These are phyloP conservation scores for Xylaria castorea DNA, from an alignment of 495 filamentous ascomycete species.

Conservation along the genomic window DNA sequence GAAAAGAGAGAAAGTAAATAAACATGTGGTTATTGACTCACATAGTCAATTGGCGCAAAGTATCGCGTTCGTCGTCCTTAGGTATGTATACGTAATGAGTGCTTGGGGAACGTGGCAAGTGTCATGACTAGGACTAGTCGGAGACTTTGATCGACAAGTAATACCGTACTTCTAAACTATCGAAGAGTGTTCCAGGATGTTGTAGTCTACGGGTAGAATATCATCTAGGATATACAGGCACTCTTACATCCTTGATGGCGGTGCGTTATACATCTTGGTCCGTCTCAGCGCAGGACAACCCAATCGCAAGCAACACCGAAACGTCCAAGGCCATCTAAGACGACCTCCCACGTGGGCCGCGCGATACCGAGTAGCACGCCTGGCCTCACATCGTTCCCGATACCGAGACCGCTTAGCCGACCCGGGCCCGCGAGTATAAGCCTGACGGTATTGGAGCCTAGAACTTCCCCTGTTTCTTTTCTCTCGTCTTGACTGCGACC, in stretches of 20 bases:
- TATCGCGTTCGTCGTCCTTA: background rate
- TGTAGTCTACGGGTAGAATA: background rate
- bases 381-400: slow-evolving; percentile 29
- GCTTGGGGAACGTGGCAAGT: background rate
- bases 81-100: background rate
- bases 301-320: slow-evolving; percentile 57
- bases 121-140: background rate
- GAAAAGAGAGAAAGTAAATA: background rate
- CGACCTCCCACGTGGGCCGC: slow-evolving; percentile 53
- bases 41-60: background rate
- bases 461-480: background rate
- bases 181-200: background rate
- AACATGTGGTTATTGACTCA: background rate
- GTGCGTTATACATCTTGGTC: background rate
- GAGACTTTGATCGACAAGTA: background rate
- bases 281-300: slow-evolving; percentile 36
- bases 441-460: slow-evolving; percentile 14
- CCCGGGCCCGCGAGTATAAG: slow-evolving; percentile 52
- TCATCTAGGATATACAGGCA: background rate
- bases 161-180: slow-evolving; percentile 1
- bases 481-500: background rate
- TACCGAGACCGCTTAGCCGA: slow-evolving; percentile 36
- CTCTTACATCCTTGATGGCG: background rate
- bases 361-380: slow-evolving; percentile 47
- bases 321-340: slow-evolving; percentile 39